These are phyloP conservation scores for Chrysosporium queenslandicum DNA, from an alignment of 2,329 filamentous ascomycete genomes.

Conservation along the genomic window DNA sequence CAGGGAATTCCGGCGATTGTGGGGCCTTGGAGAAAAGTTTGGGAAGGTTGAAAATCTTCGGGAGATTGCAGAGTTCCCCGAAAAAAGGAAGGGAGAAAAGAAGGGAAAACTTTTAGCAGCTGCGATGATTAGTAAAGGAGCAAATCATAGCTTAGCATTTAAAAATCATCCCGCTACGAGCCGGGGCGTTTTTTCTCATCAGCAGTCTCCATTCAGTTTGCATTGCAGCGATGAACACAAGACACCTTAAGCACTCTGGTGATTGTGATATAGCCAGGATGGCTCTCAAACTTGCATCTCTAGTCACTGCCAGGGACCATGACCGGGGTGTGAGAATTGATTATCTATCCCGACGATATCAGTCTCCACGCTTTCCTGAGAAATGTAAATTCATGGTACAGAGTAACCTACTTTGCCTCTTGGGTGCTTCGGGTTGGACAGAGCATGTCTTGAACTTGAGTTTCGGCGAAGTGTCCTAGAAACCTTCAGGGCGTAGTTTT, in stretches of 20 bases:
- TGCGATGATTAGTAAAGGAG: too few species aligned
- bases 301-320: neutral
- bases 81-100: neutral
- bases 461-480: neutral
- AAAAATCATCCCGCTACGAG: neutral
- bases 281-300: neutral
- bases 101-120: too few species aligned
- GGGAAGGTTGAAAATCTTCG: neutral
- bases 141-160: constrained; percentile 1
- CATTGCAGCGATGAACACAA: too few species aligned
- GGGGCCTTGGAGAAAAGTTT: constrained; percentile 8
- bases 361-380: neutral
- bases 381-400: neutral
- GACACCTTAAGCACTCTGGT: too few species aligned
- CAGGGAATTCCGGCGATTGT: neutral
- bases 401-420: neutral
- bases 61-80: constrained; percentile 11
- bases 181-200: neutral
- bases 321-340: neutral
- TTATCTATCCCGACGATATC: neutral
- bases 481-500: neutral
- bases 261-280: neutral
- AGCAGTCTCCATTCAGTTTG: too few species aligned
- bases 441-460: neutral
- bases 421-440: neutral